Evolutionary conservation across 1,284 basidiomycete genomes (phyloP).

Genomic region (Papiliotrema fonsecae): DNA sequence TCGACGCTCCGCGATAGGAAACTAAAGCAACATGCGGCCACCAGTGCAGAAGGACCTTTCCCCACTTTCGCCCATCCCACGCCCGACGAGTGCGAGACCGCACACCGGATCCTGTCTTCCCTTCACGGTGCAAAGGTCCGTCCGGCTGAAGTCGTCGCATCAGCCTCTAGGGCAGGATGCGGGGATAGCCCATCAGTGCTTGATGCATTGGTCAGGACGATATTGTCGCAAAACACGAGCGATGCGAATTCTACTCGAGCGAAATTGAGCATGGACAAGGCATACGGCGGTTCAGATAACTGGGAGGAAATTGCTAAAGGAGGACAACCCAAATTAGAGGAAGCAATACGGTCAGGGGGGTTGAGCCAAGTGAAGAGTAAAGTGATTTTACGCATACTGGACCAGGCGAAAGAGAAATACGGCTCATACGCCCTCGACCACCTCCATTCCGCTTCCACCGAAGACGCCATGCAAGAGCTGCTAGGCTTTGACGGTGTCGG

Average conservation of each 20-base stretch:
- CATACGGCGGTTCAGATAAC: conserved; percentile 58
- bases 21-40: conserved; percentile 1
- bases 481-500: conserved; percentile 67
- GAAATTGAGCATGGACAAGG: conserved; percentile 57
- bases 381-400: conserved; percentile 60
- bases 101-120: conserved; percentile 52
- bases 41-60: conserved; percentile 52
- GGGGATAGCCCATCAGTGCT: conserved; percentile 61
- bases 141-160: conserved; percentile 46
- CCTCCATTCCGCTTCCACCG: conserved; percentile 52
- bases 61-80: conserved; percentile 56
- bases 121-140: conserved; percentile 44
- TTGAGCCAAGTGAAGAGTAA: conserved; percentile 68
- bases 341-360: conserved; percentile 64
- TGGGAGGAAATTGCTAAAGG: conserved; percentile 60
- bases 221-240: conserved; percentile 71
- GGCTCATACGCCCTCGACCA: conserved; percentile 44
- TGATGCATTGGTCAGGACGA: conserved; percentile 65
- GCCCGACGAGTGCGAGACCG: conserved; percentile 51
- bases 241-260: conserved; percentile 61
- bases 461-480: conserved; percentile 63
- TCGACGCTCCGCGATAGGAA: background rate
- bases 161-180: conserved; percentile 49
- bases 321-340: conserved; percentile 54
- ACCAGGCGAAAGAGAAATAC: conserved; percentile 55